phyloP scores from a whole-genome alignment of 2,329 filamentous ascomycete genomes.

The Paraphoma sp. region DNA sequence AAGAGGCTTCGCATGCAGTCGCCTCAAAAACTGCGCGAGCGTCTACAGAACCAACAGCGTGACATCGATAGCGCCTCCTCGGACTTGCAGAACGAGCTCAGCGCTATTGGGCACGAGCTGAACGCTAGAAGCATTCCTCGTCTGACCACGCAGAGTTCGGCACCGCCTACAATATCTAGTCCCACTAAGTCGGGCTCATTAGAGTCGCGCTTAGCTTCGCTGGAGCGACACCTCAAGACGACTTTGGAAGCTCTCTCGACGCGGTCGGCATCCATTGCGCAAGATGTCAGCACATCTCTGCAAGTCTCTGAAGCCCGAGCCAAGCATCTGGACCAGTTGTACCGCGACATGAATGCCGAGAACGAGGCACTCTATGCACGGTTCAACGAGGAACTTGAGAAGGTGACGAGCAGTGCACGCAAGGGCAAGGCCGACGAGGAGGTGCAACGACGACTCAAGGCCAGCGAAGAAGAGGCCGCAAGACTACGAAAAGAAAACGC shows the following conservation, averaged over 20 bases:
- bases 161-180: constrained; percentile 27
- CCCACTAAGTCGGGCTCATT: constrained; percentile 46
- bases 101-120: constrained; percentile 82
- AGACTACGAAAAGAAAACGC: constrained; percentile 85
- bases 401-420: constrained; percentile 74
- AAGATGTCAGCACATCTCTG: constrained; percentile 75
- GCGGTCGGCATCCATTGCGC: constrained; percentile 60
- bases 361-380: constrained; percentile 91
- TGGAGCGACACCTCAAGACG: constrained; percentile 71
- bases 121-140: constrained; percentile 50
- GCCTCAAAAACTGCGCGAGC: constrained; percentile 75
- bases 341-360: constrained; percentile 85
- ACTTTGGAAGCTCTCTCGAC: constrained; percentile 43
- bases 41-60: constrained; percentile 81
- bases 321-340: constrained; percentile 84
- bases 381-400: constrained; percentile 89
- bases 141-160: constrained; percentile 41
- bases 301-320: constrained; percentile 78
- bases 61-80: constrained; percentile 74
- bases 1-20: constrained; percentile 60
- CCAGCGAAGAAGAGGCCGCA: constrained; percentile 77
- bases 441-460: constrained; percentile 72
- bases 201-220: constrained; percentile 64
- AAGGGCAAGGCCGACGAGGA: constrained; percentile 81
- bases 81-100: constrained; percentile 75